Evolutionary conservation across 768 basidiomycete species (phyloP).

Genomic region (Psilocybe tampanensis): DNA sequence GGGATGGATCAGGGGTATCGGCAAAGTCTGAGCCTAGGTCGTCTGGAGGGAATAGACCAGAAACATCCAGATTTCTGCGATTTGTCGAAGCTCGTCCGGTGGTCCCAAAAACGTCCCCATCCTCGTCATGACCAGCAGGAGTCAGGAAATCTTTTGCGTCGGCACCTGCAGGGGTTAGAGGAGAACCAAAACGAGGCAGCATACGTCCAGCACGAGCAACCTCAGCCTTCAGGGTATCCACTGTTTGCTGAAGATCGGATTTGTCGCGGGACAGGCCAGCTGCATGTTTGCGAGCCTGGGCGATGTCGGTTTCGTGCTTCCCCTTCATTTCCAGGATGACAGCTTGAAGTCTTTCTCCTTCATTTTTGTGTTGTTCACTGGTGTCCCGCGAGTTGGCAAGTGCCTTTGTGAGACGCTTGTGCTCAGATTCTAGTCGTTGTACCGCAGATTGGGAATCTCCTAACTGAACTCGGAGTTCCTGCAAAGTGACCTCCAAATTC

Average conservation of each 20-base stretch:
- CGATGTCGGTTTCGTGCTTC: slow-evolving; percentile 95
- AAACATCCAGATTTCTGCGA: slow-evolving; percentile 52
- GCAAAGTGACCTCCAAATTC: slow-evolving; percentile 94
- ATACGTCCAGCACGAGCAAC: slow-evolving; percentile 63
- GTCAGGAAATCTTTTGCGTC: slow-evolving; percentile 52
- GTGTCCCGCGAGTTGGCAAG: slow-evolving; percentile 75
- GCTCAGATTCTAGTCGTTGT: slow-evolving; percentile 78
- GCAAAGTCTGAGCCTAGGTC: slow-evolving; percentile 47
- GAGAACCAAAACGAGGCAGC: slow-evolving; percentile 69
- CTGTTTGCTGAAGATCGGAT: slow-evolving; percentile 80
- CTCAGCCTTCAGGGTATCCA: slow-evolving; percentile 79
- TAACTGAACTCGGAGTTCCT: slow-evolving; percentile 79
- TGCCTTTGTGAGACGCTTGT: slow-evolving; percentile 76
- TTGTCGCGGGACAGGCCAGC: slow-evolving; percentile 92
- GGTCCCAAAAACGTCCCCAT: slow-evolving; percentile 69
- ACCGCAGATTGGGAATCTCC: slow-evolving; percentile 64
- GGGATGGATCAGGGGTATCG: slow-evolving; percentile 67
- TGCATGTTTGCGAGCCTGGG: slow-evolving; percentile 84
- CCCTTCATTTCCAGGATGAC: slow-evolving; percentile 74
- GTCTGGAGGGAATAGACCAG: slow-evolving; percentile 40
- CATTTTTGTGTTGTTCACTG: slow-evolving; percentile 85
- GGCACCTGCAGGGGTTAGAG: slow-evolving; percentile 66
- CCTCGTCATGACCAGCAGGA: slow-evolving; percentile 55
- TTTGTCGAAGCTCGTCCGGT: slow-evolving; percentile 65
- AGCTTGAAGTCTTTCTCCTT: slow-evolving; percentile 69